Evolutionary conservation across 2,329 filamentous ascomycete species (phyloP).

Genomic region (Calonectria naviculata): DNA sequence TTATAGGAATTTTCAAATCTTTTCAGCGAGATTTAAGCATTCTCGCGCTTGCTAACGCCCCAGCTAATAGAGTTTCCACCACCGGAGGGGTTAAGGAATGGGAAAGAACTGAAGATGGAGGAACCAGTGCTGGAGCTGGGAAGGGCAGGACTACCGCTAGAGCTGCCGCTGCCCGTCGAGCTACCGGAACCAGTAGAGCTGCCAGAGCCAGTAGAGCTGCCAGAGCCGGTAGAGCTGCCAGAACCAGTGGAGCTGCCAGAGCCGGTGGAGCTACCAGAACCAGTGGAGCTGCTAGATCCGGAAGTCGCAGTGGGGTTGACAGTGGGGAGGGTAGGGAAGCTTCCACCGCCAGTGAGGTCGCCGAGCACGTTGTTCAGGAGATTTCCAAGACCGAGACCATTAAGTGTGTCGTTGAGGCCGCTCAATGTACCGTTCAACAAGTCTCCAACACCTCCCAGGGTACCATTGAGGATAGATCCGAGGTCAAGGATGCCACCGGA

Average conservation of each 20-base stretch:
- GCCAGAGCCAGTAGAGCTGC: not conserved
- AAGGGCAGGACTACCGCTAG: too few relatives aligned
- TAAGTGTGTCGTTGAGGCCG: not conserved
- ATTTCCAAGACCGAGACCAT: not conserved
- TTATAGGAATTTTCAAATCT: not conserved
- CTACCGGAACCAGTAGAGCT: not conserved
- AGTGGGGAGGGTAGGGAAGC: not conserved
- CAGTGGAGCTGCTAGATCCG: not conserved
- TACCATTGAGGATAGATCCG: not conserved
- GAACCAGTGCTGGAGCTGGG: not conserved
- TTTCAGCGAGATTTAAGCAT: not conserved
- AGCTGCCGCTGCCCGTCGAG: not conserved
- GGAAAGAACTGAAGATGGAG: not conserved
- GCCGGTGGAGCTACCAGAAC: not conserved
- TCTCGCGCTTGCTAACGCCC: not conserved
- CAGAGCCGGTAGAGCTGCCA: not conserved
- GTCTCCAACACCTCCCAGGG: not conserved
- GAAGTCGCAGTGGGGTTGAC: not conserved
- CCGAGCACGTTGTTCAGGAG: not conserved
- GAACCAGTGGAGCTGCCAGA: not conserved
- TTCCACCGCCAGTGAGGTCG: not conserved
- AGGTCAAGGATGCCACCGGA: not conserved
- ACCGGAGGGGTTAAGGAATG: not conserved
- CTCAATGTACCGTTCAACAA: not conserved
- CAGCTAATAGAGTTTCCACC: not conserved